Percentiles rank a stretch among this genome's conserved stretches.
Evolutionary conservation across 768 basidiomycete species (phyloP).

Genomic region (Leccinum ochraceum): DNA sequence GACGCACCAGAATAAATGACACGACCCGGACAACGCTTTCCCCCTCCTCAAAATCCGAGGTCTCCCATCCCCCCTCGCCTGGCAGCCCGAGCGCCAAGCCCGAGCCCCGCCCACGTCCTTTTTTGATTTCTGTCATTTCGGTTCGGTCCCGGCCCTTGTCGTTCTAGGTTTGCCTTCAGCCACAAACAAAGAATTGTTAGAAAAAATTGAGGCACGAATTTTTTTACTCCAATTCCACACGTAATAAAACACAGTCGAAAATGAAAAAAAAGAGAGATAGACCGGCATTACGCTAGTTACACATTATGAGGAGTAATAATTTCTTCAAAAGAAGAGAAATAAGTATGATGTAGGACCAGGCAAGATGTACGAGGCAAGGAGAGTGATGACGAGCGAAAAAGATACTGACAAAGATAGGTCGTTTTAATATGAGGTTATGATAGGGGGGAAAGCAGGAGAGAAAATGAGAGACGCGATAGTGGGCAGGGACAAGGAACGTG

Average conservation of each 20-base stretch:
- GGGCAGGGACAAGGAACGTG: conserved; percentile 5
- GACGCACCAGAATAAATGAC: no score
- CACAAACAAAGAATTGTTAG: not conserved
- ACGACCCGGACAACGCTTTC: no score
- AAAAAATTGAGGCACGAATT: not conserved
- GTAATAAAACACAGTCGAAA: not conserved
- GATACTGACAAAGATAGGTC: conserved; percentile 1
- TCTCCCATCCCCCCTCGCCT: no score
- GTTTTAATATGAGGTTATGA: conserved; percentile 1
- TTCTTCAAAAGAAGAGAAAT: not conserved
- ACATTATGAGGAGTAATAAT: conserved; percentile 22
- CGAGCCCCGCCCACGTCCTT: not conserved
- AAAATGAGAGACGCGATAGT: conserved; percentile 1
- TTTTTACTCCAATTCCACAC: not conserved
- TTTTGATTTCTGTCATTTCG: not conserved
- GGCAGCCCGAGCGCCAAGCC: not conserved
- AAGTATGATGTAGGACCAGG: not conserved
- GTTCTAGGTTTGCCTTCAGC: not conserved
- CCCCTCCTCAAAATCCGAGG: no score
- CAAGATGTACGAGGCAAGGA: not conserved
- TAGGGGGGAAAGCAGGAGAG: not conserved
- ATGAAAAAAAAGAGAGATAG: not conserved
- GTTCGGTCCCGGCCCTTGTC: not conserved
- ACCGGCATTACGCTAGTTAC: conserved; percentile 31
- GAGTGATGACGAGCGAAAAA: conserved; percentile 1